A percentile compares a stretch with the other conserved stretches of the same genome.
phyloP scores from a whole-genome alignment of 2,329 filamentous ascomycete genomes.

The Fonsecaea nubica region DNA sequence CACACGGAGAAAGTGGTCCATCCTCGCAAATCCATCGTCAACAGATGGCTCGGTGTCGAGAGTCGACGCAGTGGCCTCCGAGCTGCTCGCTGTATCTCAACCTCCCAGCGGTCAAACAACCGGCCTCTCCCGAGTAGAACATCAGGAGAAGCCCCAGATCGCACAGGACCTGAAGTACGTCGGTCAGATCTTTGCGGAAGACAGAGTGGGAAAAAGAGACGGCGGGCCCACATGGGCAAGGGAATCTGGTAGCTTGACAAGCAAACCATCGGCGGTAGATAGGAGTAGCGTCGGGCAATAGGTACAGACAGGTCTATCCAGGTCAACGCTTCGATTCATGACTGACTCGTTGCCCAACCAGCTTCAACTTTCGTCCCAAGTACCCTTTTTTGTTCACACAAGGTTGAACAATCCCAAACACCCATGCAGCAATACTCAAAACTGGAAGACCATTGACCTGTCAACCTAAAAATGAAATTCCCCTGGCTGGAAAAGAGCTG shows the following conservation, averaged over 20 bases:
- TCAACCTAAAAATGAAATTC: not conserved
- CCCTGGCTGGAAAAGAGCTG: not conserved
- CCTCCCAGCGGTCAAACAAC: not conserved
- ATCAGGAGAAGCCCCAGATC: not conserved
- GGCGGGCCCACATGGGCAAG: not conserved
- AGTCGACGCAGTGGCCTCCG: not conserved
- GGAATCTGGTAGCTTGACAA: no score
- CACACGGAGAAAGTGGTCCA: not conserved
- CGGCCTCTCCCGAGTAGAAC: not conserved
- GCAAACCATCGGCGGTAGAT: not conserved
- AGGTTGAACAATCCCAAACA: not conserved
- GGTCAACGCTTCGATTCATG: not conserved
- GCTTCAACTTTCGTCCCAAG: not conserved
- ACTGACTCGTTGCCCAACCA: not conserved
- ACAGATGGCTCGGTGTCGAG: not conserved
- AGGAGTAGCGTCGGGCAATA: not conserved
- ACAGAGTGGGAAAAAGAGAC: not conserved
- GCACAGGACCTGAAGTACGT: constrained; percentile 7
- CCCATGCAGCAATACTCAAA: not conserved
- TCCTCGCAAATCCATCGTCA: not conserved
- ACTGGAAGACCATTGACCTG: not conserved
- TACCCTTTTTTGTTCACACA: not conserved
- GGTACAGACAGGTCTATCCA: not conserved
- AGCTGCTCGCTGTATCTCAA: not conserved
- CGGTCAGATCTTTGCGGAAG: not conserved